phyloP scores from a whole-genome alignment of 2,329 filamentous ascomycete species.

The Ilyonectria mors-panacis region DNA sequence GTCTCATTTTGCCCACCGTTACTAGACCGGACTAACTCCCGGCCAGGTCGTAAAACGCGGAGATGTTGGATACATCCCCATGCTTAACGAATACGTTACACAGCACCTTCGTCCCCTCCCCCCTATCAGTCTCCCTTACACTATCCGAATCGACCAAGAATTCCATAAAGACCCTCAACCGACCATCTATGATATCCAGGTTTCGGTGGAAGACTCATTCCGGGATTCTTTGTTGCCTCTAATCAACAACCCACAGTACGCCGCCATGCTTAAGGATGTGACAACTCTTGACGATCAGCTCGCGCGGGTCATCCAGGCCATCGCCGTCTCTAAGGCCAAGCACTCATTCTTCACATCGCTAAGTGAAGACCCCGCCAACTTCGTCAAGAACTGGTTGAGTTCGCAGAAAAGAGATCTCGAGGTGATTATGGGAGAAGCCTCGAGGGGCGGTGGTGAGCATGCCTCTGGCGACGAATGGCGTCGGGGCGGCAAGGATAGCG shows the following conservation, averaged over 20 bases:
- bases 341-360: conserved; percentile 88
- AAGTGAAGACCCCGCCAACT: conserved; percentile 84
- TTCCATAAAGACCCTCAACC: conserved; percentile 82
- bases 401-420: conserved; percentile 93
- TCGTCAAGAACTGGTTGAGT: conserved; percentile 89
- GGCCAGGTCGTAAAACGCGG: conserved; percentile 78
- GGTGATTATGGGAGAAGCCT: conserved; percentile 86
- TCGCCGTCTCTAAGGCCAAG: conserved; percentile 89
- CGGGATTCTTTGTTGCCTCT: conserved; percentile 76
- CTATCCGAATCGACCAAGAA: conserved; percentile 90
- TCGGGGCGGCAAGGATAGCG: conserved; percentile 67
- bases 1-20: conserved; percentile 41
- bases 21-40: conserved; percentile 43
- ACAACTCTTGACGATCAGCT: conserved; percentile 86
- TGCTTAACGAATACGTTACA: conserved; percentile 84
- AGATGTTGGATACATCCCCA: conserved; percentile 87
- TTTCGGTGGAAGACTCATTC: conserved; percentile 87
- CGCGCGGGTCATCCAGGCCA: conserved; percentile 84
- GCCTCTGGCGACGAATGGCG: conserved; percentile 78
- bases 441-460: conserved; percentile 72
- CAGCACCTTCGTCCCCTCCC: conserved; percentile 84
- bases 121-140: conserved; percentile 89
- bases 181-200: conserved; percentile 91
- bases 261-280: conserved; percentile 82
- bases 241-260: conserved; percentile 78